Conservation (phyloP, 345 rosid genomes). For the Moringa oleifera region DNA sequence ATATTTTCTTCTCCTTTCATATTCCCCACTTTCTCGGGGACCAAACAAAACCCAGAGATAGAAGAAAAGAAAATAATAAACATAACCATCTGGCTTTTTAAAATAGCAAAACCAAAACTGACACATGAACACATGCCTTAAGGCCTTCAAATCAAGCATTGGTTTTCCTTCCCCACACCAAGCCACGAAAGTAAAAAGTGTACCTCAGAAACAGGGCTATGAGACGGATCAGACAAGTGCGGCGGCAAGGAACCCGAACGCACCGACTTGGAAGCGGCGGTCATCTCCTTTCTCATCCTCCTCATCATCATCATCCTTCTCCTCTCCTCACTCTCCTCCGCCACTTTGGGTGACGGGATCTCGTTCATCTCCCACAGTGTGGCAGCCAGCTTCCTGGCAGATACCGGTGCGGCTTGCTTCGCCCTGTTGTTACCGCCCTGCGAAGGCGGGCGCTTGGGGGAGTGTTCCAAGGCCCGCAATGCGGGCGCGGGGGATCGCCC, state of each 20-base stretch:
- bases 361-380: constrained; percentile 98
- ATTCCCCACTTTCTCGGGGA: too few species aligned
- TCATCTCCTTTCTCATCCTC: constrained; percentile 43
- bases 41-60: too few species aligned
- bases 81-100: too few species aligned
- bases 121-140: too few species aligned
- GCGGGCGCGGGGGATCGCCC: constrained; percentile 57
- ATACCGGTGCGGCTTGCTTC: constrained; percentile 53
- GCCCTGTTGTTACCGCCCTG: constrained; percentile 37
- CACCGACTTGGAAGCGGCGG: constrained; percentile 40
- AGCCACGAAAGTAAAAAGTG: constrained; percentile 14
- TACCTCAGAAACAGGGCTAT: constrained; percentile 95
- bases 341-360: constrained; percentile 70
- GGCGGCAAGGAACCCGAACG: constrained; percentile 83
- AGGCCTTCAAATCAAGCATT: constrained; percentile 3
- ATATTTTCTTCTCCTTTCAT: too few species aligned
- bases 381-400: constrained; percentile 95
- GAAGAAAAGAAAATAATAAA: too few species aligned
- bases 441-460: constrained; percentile 51
- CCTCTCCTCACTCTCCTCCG: constrained; percentile 38
- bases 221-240: constrained; percentile 94
- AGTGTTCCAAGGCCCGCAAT: constrained; percentile 37
- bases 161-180: constrained; percentile 10
- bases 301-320: constrained; percentile 43
- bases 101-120: neutral